Percentiles rank a stretch among this genome's conserved stretches.
Evolutionary conservation across 1,284 basidiomycete genomes (phyloP).

Genomic region (Melanopsichium pennsylvanicum): DNA sequence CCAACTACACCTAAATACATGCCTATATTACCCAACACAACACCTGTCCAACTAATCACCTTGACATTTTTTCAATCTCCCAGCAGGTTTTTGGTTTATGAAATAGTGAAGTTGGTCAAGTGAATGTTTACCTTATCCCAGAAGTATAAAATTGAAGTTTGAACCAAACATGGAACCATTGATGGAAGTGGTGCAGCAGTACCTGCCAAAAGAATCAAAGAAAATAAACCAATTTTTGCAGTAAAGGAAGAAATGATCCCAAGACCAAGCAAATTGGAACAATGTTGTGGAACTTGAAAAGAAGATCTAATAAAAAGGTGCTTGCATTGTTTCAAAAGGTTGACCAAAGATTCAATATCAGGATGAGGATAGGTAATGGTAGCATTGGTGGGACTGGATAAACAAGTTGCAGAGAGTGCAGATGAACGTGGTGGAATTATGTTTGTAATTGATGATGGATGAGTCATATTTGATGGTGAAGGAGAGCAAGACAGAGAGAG

Average conservation of each 20-base stretch:
- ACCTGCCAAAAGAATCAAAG: too few relatives aligned
- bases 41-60: conserved; percentile 40
- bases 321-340: conserved; percentile 50
- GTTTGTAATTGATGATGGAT: not conserved
- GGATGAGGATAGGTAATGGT: conserved; percentile 26
- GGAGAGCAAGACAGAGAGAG: too few relatives aligned
- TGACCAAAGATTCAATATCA: conserved; percentile 29
- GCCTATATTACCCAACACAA: conserved; percentile 8
- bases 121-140: too few relatives aligned
- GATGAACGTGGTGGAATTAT: conserved; percentile 7
- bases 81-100: conserved; percentile 2
- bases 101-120: not conserved
- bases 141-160: too few relatives aligned
- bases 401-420: conserved; percentile 18
- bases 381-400: conserved; percentile 18
- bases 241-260: not conserved
- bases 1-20: conserved; percentile 37
- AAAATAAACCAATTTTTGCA: conserved; percentile 14
- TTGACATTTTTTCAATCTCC: conserved; percentile 14
- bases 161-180: too few relatives aligned
- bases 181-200: conserved; percentile 22
- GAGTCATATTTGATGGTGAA: too few relatives aligned
- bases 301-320: conserved; percentile 41
- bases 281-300: conserved; percentile 36
- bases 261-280: conserved; percentile 19